Conservation (phyloP, 192 early-diverging fungal species). For the Dimargaris verticillata region DNA sequence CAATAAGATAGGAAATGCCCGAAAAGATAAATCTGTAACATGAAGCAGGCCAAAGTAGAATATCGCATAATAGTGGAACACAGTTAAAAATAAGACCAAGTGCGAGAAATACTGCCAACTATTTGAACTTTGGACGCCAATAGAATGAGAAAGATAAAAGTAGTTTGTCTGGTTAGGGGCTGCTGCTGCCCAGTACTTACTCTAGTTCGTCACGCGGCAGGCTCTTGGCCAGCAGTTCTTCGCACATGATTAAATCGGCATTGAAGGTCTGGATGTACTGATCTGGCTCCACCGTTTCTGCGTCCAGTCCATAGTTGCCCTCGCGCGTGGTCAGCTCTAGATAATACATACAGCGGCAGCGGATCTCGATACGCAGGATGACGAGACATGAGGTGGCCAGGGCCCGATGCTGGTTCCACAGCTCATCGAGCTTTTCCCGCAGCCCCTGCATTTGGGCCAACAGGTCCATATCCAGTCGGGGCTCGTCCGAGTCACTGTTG, state of each 20-base stretch:
- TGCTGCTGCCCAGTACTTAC: slow-evolving; percentile 20
- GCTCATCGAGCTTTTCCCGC: slow-evolving; percentile 23
- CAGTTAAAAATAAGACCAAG: background rate
- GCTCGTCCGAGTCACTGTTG: too few species aligned
- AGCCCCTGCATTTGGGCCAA: slow-evolving; percentile 12
- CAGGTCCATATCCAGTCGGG: background rate
- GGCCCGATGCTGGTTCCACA: slow-evolving; percentile 45
- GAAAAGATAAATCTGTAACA: slow-evolving; percentile 58
- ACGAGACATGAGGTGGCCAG: slow-evolving; percentile 67
- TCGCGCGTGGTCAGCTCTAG: slow-evolving; percentile 81
- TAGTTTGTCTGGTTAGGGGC: too few species aligned
- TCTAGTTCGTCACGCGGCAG: slow-evolving; percentile 43
- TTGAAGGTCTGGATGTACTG: slow-evolving; percentile 73
- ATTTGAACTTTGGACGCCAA: too few species aligned
- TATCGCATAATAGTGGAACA: too few species aligned
- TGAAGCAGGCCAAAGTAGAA: background rate
- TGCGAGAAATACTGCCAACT: too few species aligned
- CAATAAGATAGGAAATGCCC: slow-evolving; percentile 59
- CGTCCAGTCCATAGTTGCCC: slow-evolving; percentile 68
- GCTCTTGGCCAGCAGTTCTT: slow-evolving; percentile 49
- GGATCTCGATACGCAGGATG: slow-evolving; percentile 65
- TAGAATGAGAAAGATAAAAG: too few species aligned
- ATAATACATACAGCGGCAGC: slow-evolving; percentile 73
- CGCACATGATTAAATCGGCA: slow-evolving; percentile 51
- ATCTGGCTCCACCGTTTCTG: slow-evolving; percentile 67